Evolutionary conservation across 352 stramenopile species (phyloP).

Genomic region (Plasmopara muralis): DNA sequence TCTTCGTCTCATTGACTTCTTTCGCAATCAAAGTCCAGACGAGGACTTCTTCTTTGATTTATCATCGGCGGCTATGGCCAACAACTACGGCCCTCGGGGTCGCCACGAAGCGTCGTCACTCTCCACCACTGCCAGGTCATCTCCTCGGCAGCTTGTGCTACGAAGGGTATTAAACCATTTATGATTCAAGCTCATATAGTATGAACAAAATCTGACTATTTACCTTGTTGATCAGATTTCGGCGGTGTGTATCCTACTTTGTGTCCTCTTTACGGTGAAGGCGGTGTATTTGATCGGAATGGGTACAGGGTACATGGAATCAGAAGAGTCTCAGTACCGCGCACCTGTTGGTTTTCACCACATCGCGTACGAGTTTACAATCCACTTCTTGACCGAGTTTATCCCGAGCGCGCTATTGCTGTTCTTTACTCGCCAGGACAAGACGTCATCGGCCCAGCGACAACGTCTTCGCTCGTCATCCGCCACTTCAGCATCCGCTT

Average conservation of each 20-base stretch:
- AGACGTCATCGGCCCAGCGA: slow-evolving; percentile 17
- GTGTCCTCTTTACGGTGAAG: slow-evolving; percentile 60
- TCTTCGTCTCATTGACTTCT: slow-evolving; percentile 72
- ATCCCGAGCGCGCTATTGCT: slow-evolving; percentile 57
- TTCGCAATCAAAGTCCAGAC: slow-evolving; percentile 59
- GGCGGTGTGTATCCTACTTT: slow-evolving; percentile 63
- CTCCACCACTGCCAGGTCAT: slow-evolving; percentile 19
- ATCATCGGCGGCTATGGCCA: slow-evolving; percentile 28
- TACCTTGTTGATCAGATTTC: slow-evolving; percentile 45
- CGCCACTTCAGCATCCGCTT: slow-evolving; percentile 20
- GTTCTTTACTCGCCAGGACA: slow-evolving; percentile 54
- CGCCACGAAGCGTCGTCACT: slow-evolving; percentile 14
- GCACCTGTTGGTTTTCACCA: slow-evolving; percentile 57
- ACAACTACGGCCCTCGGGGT: slow-evolving; percentile 11
- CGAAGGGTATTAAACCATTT: slow-evolving; percentile 34
- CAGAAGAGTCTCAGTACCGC: slow-evolving; percentile 54
- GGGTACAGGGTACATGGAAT: slow-evolving; percentile 50
- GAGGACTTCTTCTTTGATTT: slow-evolving; percentile 83
- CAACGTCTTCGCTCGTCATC: slow-evolving; percentile 24
- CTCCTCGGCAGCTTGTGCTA: slow-evolving; percentile 55
- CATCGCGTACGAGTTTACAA: slow-evolving; percentile 63
- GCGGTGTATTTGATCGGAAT: slow-evolving; percentile 68
- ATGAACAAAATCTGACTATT: slow-evolving; percentile 8
- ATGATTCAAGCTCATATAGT: slow-evolving; percentile 2
- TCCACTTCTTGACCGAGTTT: slow-evolving; percentile 74